phyloP scores from a whole-genome alignment of 164 flowering plant species.

The Nymphaea colorata region DNA sequence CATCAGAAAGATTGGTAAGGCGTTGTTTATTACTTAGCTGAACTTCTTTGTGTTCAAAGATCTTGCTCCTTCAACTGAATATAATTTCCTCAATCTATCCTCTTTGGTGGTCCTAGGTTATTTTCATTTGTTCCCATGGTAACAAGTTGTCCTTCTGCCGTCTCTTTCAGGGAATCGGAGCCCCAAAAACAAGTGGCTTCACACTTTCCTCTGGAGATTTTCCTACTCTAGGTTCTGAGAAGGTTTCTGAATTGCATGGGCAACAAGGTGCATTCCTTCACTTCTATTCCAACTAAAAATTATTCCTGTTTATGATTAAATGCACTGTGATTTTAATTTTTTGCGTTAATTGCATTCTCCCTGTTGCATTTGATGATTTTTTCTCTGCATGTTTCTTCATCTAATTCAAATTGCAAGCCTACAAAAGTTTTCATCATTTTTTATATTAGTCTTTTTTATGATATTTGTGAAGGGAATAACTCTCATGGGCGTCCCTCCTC shows the following conservation, averaged over 20 bases:
- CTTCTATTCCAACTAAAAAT: not conserved
- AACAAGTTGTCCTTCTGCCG: not conserved
- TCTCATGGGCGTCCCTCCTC: slow-evolving; percentile 51
- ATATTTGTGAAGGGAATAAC: slow-evolving; percentile 26
- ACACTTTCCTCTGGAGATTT: slow-evolving; percentile 82
- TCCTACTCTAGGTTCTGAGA: slow-evolving; percentile 80
- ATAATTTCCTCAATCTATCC: too few species aligned
- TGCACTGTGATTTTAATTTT: too few species aligned
- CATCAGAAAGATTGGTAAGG: slow-evolving; percentile 61
- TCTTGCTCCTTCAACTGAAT: too few species aligned
- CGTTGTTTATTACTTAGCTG: not conserved
- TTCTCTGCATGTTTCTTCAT: not conserved
- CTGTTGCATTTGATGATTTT: too few species aligned
- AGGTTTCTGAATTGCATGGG: slow-evolving; percentile 32
- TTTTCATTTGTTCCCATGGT: not conserved
- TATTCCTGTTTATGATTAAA: not conserved
- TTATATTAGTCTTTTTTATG: too few species aligned
- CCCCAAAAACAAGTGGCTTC: slow-evolving; percentile 44
- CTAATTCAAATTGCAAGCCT: not conserved
- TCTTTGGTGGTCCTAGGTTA: not conserved
- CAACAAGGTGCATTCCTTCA: slow-evolving; percentile 17
- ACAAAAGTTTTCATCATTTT: too few species aligned
- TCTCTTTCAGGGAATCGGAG: slow-evolving; percentile 37
- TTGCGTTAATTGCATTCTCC: too few species aligned
- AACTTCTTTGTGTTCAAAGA: not conserved